Base-by-base conservation (phyloP, 179 eudicot species). In the Vitellaria paradoxa region DNA sequence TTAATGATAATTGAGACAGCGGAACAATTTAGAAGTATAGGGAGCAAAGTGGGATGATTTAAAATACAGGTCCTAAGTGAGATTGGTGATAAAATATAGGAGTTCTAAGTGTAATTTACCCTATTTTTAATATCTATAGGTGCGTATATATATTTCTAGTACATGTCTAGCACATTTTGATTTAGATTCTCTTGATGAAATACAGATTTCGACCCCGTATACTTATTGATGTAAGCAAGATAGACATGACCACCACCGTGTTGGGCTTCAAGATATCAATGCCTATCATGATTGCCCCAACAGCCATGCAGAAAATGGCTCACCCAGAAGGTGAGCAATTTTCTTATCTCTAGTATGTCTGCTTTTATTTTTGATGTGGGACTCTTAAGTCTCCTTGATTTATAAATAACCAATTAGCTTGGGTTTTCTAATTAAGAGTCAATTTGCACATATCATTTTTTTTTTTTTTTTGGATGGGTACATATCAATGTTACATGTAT, bases 211-310 rank as follows among this genome's bases (percentile, higher is more conserved):
- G 89, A 18, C 93, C 93, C 78, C 90, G 93, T 73, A 82, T 91
- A 63, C 86, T 91, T 13, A 73, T 87, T 71, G 90, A 91, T 81
- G 93, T 89, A 63, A 87, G 87, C 86, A 73, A 84, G 6, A 86
- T 91, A 72, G 89, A 91, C 76, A 79, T 81, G 50, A 80, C 85
- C 55, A 83, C 92, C 13, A 85, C 82, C 1, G 82, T 89, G 52
- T 76, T 91, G 84, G 92, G 92, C 55, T 84, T 81, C 83, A 87
- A 89, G 65, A 85, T 91, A 62, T 85, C 93, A 73, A 88, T 88
- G 92, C 93, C 96, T 1, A 89, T 91, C 78, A 88, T 91, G 93
- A 81, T 89, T 76, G 93, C 96, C 72, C 93, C 93, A 8, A 76
- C 90, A 13, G 96, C 92, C 13, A 84, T 91, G 88, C 91, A 85